A percentile compares a stretch with the other conserved stretches of the same genome.
phyloP scores from a whole-genome alignment of 2,329 filamentous ascomycete species.

The Raffaelea arxii region DNA sequence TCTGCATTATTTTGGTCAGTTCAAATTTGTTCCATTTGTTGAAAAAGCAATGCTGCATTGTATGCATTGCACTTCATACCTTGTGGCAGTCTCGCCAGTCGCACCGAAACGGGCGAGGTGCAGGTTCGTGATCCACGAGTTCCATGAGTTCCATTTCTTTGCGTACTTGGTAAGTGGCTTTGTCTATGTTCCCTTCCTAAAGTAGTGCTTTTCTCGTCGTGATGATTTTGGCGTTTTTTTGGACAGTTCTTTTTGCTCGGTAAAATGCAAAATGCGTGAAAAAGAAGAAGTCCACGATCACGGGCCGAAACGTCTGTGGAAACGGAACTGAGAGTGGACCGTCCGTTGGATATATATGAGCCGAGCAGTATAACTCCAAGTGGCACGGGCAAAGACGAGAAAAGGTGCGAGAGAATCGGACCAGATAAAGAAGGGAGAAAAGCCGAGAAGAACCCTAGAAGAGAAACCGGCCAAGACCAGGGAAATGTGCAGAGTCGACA shows the following conservation, averaged over 20 bases:
- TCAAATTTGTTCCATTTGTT: neutral
- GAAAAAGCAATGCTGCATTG: too few species aligned
- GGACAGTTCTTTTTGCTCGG: too few species aligned
- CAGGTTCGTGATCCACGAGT: conserved; percentile 54
- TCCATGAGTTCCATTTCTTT: conserved; percentile 53
- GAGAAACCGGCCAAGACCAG: too few species aligned
- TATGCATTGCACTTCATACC: conserved; percentile 27
- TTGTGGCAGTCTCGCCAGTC: conserved; percentile 54
- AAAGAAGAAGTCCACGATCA: conserved; percentile 3
- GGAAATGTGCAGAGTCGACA: too few species aligned
- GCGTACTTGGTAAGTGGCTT: conserved; percentile 3
- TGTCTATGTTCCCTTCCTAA: too few species aligned
- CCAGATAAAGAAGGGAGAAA: too few species aligned
- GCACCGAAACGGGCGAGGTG: conserved; percentile 53
- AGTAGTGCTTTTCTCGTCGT: too few species aligned
- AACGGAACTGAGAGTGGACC: too few species aligned
- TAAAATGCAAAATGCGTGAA: neutral
- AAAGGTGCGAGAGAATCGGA: too few species aligned
- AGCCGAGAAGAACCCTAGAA: neutral
- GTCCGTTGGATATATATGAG: neutral
- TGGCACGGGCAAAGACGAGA: too few species aligned
- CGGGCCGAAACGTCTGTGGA: conserved; percentile 3
- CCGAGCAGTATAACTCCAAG: too few species aligned
- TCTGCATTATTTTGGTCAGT: conserved; percentile 30
- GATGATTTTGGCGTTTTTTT: too few species aligned